A percentile compares a stretch with the other conserved stretches of the same genome.
These are phyloP conservation scores for Leccinum subgranulosum DNA, from an alignment of 768 basidiomycete species.

Conservation along the genomic window DNA sequence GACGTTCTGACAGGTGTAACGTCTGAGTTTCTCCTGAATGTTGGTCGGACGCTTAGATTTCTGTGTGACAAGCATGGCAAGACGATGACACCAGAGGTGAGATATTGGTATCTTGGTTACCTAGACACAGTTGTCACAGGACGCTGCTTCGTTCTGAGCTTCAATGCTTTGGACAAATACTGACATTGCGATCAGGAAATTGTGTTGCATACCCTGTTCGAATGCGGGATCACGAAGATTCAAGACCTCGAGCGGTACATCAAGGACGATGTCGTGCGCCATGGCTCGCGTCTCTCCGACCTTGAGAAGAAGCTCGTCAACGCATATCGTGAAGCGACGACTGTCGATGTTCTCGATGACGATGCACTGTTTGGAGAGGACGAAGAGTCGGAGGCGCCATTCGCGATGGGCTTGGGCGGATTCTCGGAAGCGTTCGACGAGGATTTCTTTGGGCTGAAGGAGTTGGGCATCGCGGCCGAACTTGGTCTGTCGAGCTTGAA, in stretches of 20 bases:
- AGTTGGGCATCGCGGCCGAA: slow-evolving; percentile 85
- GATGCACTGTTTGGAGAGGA: slow-evolving; percentile 54
- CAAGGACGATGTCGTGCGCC: slow-evolving; percentile 81
- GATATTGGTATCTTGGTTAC: slow-evolving; percentile 25
- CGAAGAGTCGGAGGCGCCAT: slow-evolving; percentile 61
- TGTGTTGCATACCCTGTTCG: slow-evolving; percentile 85
- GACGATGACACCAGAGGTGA: slow-evolving; percentile 83
- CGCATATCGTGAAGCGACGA: slow-evolving; percentile 72
- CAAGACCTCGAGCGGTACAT: slow-evolving; percentile 85
- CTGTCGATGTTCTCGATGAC: slow-evolving; percentile 46
- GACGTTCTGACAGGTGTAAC: slow-evolving; percentile 76
- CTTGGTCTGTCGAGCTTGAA: slow-evolving; percentile 73
- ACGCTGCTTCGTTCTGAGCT: not conserved
- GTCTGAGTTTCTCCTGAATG: slow-evolving; percentile 77
- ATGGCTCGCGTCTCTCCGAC: slow-evolving; percentile 72
- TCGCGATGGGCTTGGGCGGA: slow-evolving; percentile 69
- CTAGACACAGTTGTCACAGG: not conserved
- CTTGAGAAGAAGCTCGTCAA: slow-evolving; percentile 83
- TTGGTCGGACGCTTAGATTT: slow-evolving; percentile 83
- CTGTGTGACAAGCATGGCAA: slow-evolving; percentile 76
- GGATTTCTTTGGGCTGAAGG: slow-evolving; percentile 88
- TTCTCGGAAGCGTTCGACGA: slow-evolving; percentile 87
- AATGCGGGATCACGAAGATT: slow-evolving; percentile 77
- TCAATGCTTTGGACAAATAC: slow-evolving; percentile 4
- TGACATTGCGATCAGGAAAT: slow-evolving; percentile 68